A percentile compares a stretch with the other conserved stretches of the same genome.
phyloP scores from a whole-genome alignment of 2,329 filamentous ascomycete genomes.

The Alternaria longipes region DNA sequence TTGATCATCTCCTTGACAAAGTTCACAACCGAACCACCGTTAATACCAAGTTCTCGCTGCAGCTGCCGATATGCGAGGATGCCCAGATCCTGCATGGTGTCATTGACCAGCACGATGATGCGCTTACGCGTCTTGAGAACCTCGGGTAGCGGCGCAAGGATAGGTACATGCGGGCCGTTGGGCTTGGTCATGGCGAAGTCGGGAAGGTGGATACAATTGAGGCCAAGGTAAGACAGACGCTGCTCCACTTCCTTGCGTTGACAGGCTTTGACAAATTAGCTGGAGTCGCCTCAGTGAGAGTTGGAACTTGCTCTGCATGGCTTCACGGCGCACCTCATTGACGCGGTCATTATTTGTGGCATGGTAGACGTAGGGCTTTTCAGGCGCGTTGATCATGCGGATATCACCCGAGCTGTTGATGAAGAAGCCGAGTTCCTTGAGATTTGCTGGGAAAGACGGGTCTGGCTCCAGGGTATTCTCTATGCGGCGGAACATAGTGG shows the following conservation, averaged over 20 bases:
- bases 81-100: conserved; percentile 80
- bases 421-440: conserved; percentile 81
- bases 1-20: conserved; percentile 63
- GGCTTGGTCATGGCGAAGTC: conserved; percentile 56
- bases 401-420: conserved; percentile 79
- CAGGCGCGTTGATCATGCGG: conserved; percentile 71
- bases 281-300: neutral
- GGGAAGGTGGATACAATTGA: conserved; percentile 71
- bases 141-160: conserved; percentile 66
- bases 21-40: conserved; percentile 74
- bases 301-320: conserved; percentile 70
- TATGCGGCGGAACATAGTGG: conserved; percentile 77
- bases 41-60: conserved; percentile 70
- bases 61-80: conserved; percentile 75
- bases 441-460: conserved; percentile 69
- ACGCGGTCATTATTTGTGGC: conserved; percentile 76
- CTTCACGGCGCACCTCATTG: conserved; percentile 75
- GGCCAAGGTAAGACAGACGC: conserved; percentile 69
- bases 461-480: conserved; percentile 73
- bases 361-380: conserved; percentile 78
- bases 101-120: conserved; percentile 78
- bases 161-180: conserved; percentile 68
- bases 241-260: conserved; percentile 67
- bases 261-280: conserved; percentile 61
- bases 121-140: conserved; percentile 67